Evolutionary conservation across 768 basidiomycete species (phyloP).

Genomic region (Amanita rimosa): DNA sequence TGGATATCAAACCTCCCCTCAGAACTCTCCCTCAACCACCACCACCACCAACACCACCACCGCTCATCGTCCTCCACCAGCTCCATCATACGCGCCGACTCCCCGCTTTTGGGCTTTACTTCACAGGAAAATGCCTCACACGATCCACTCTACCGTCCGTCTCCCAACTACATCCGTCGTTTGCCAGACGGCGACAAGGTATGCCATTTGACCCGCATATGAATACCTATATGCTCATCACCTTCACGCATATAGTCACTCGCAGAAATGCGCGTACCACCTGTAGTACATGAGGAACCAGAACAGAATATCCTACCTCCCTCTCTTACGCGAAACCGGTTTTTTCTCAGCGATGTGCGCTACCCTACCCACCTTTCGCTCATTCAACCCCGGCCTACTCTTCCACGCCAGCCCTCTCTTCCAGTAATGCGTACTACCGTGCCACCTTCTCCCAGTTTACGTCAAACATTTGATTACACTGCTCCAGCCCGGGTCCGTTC

Average conservation of each 20-base stretch:
- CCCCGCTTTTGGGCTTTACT: slow-evolving; percentile 6
- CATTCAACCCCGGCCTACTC: background rate
- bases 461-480: background rate
- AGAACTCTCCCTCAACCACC: background rate
- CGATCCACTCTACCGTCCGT: slow-evolving; percentile 5
- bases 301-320: background rate
- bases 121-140: slow-evolving; percentile 1
- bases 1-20: slow-evolving; percentile 3
- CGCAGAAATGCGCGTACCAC: background rate
- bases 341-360: background rate
- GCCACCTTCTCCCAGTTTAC: background rate
- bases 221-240: slow-evolving; percentile 1
- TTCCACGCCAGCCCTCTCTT: slow-evolving; percentile 5
- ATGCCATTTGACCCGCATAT: background rate
- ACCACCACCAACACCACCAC: background rate
- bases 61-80: background rate
- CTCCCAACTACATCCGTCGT: background rate
- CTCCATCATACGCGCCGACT: slow-evolving; percentile 4
- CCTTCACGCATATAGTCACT: background rate
- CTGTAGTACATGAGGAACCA: background rate
- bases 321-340: background rate
- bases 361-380: background rate
- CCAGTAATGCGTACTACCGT: background rate
- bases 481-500: background rate
- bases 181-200: slow-evolving; percentile 5